Evolutionary conservation across 2,329 filamentous ascomycete genomes (phyloP).

Genomic region (Aspergillus neoniger): DNA sequence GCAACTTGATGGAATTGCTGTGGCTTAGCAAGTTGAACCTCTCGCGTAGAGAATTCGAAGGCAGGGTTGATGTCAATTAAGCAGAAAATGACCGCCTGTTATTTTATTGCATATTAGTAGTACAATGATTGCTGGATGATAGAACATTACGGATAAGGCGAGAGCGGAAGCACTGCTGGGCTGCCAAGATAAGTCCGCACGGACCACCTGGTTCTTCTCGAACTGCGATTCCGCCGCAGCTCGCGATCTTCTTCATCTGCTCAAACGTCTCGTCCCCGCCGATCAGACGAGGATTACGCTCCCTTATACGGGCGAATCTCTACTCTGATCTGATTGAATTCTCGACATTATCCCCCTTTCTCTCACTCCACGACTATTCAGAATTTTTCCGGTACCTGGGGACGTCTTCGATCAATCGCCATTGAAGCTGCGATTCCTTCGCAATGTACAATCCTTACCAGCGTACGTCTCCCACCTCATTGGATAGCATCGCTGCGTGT

Average conservation of each 20-base stretch:
- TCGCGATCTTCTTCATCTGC: slow-evolving; percentile 9
- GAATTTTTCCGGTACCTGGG: not conserved
- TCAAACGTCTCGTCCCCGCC: not conserved
- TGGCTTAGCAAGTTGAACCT: not conserved
- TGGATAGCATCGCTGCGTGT: not conserved
- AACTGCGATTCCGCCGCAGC: slow-evolving; percentile 15
- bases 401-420: not conserved
- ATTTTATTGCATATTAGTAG: too few species aligned
- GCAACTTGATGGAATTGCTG: not conserved
- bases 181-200: slow-evolving; percentile 15
- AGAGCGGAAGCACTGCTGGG: not conserved
- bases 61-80: too few species aligned
- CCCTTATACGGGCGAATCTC: not conserved
- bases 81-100: too few species aligned
- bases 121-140: too few species aligned
- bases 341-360: not conserved
- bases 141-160: not conserved
- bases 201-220: slow-evolving; percentile 19
- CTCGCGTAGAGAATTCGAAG: not conserved
- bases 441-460: slow-evolving; percentile 50
- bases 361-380: not conserved
- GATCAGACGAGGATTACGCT: not conserved
- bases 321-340: not conserved
- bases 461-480: slow-evolving; percentile 31
- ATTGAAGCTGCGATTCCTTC: slow-evolving; percentile 20